A percentile compares a stretch with the other conserved stretches of the same genome.
Evolutionary conservation across 78 protist species (phyloP).

Genomic region (Dictyostelium capitatum): DNA sequence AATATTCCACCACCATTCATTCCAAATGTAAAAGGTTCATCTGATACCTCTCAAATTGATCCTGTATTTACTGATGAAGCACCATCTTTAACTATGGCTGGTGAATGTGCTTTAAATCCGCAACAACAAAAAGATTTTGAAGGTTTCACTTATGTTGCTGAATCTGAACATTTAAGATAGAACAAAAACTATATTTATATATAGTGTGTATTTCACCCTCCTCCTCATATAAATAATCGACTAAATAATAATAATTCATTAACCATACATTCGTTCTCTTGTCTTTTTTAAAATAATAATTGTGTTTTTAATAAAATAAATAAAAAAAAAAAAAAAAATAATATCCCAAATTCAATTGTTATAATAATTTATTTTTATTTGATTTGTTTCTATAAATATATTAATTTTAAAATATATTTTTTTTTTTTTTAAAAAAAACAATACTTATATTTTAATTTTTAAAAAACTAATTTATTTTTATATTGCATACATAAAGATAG

Average conservation of each 20-base stretch:
- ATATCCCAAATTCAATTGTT: not conserved
- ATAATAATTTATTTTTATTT: not conserved
- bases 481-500: too few species aligned
- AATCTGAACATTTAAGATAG: conserved; percentile 22
- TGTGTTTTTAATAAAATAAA: not conserved
- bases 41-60: conserved; percentile 87
- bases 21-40: conserved; percentile 85
- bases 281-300: not conserved
- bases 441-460: too few species aligned
- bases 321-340: not conserved
- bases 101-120: conserved; percentile 70
- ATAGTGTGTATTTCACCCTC: not conserved
- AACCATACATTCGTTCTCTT: too few species aligned
- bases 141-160: conserved; percentile 83
- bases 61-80: conserved; percentile 88
- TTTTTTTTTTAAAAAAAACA: too few species aligned
- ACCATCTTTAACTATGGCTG: conserved; percentile 80
- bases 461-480: too few species aligned
- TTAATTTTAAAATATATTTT: too few species aligned
- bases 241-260: not conserved
- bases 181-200: too few species aligned
- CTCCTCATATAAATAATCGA: too few species aligned
- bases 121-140: conserved; percentile 81
- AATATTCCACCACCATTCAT: conserved; percentile 87
- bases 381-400: too few species aligned